Evolutionary conservation across 805 yeast genomes (phyloP).

Genomic region (Suhomyces sp.): DNA sequence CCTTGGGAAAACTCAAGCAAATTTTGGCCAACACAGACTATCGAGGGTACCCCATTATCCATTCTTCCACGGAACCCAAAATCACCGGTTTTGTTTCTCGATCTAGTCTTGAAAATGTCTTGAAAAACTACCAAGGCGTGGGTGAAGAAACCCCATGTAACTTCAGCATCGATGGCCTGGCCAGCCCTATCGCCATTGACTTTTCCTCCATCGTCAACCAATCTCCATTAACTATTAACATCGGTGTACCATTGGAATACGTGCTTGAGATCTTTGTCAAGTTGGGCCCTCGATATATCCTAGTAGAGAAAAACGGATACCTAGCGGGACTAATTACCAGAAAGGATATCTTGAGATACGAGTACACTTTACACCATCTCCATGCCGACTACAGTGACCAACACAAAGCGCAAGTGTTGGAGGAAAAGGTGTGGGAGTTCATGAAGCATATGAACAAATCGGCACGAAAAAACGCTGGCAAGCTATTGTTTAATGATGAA

Average conservation of each 20-base stretch:
- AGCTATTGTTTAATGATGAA: constrained; percentile 30
- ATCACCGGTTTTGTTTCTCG: constrained; percentile 48
- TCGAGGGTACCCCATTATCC: constrained; percentile 56
- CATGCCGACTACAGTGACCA: constrained; percentile 12
- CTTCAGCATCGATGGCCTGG: constrained; percentile 9
- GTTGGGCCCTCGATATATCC: constrained; percentile 74
- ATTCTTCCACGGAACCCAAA: constrained; percentile 31
- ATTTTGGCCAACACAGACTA: constrained; percentile 32
- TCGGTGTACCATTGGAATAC: constrained; percentile 54
- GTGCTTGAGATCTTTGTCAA: constrained; percentile 68
- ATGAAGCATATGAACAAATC: constrained; percentile 20
- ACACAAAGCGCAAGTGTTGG: constrained; percentile 15
- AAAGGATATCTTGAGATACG: constrained; percentile 75
- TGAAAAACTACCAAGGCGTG: constrained; percentile 18
- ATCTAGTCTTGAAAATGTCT: constrained; percentile 34
- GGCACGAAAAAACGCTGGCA: constrained; percentile 24
- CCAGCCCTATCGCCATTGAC: constrained; percentile 10
- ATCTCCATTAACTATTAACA: constrained; percentile 61
- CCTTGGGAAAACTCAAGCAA: constrained; percentile 29
- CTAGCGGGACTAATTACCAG: constrained; percentile 77
- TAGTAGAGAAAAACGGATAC: constrained; percentile 60
- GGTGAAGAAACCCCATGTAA: constrained; percentile 16
- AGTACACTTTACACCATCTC: constrained; percentile 35
- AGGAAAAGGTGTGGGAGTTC: constrained; percentile 35
- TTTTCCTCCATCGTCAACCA: constrained; percentile 40